Conservation (phyloP, 345 rosid genomes). For the Brassica carinata region DNA sequence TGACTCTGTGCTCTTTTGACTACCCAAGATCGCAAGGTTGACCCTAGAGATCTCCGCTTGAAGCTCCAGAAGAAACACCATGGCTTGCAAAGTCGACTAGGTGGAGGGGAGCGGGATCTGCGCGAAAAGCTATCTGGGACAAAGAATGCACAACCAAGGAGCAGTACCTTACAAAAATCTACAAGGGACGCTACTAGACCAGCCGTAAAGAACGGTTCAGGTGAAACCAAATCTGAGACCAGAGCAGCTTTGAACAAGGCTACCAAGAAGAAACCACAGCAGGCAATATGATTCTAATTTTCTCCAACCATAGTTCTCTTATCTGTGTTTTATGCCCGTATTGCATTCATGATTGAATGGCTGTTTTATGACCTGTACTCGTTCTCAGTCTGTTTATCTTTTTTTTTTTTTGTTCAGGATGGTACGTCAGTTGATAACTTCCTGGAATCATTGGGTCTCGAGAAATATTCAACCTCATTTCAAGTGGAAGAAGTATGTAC, state of each 20-base stretch:
- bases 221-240: constrained; percentile 54
- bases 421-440: constrained; percentile 65
- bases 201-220: constrained; percentile 48
- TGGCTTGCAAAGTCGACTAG: constrained; percentile 48
- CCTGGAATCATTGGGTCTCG: constrained; percentile 77
- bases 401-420: constrained; percentile 46
- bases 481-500: constrained; percentile 86
- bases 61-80: constrained; percentile 74
- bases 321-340: not conserved
- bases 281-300: constrained; percentile 44
- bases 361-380: not conserved
- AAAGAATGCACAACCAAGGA: constrained; percentile 48
- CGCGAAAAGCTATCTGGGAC: constrained; percentile 80
- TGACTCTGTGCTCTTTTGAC: constrained; percentile 52
- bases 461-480: constrained; percentile 76
- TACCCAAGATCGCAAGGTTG: constrained; percentile 62
- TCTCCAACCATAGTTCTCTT: not conserved
- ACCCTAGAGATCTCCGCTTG: constrained; percentile 71
- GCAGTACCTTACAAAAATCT: constrained; percentile 46
- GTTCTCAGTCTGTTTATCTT: not conserved
- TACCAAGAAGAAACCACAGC: constrained; percentile 53
- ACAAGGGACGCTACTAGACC: constrained; percentile 51
- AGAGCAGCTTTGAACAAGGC: constrained; percentile 44
- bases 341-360: not conserved
- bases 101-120: constrained; percentile 59